These are phyloP conservation scores for Symbiodinium pilosum DNA, from an alignment of 73 alveolate genomes.

Conservation along the genomic window DNA sequence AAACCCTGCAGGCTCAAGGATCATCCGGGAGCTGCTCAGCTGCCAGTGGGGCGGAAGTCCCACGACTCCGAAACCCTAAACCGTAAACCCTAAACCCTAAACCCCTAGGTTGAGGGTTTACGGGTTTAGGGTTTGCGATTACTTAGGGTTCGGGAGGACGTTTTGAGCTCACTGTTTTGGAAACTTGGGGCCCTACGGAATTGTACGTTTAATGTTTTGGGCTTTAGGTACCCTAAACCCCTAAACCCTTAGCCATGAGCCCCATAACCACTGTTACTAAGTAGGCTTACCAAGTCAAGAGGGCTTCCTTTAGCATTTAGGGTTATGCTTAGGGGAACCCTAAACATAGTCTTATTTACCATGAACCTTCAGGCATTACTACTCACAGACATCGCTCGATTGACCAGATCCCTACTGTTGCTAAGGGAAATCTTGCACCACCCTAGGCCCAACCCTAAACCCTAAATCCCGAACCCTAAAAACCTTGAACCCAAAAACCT, in stretches of 20 bases:
- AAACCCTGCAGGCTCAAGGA: neutral
- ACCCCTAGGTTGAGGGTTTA: neutral
- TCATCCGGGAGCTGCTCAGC: neutral
- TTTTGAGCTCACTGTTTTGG: neutral
- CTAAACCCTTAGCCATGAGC: neutral
- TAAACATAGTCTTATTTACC: no score
- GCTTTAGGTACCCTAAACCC: neutral
- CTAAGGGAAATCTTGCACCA: no score
- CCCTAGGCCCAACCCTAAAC: no score
- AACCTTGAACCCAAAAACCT: neutral
- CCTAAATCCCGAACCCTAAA: neutral
- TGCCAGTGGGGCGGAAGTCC: neutral
- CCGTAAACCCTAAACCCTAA: neutral
- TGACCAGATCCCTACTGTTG: no score
- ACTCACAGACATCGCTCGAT: no score
- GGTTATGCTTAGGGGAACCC: no score
- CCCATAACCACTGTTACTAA: neutral
- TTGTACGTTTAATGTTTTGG: neutral
- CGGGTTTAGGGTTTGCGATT: neutral
- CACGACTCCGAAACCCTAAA: neutral
- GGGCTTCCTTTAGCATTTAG: no score
- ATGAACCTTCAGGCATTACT: no score
- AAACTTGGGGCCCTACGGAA: neutral
- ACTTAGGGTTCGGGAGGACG: neutral
- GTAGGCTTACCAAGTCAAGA: no score